phyloP scores from a whole-genome alignment of 768 basidiomycete species.

The Leucocoprinus birnbaumii region DNA sequence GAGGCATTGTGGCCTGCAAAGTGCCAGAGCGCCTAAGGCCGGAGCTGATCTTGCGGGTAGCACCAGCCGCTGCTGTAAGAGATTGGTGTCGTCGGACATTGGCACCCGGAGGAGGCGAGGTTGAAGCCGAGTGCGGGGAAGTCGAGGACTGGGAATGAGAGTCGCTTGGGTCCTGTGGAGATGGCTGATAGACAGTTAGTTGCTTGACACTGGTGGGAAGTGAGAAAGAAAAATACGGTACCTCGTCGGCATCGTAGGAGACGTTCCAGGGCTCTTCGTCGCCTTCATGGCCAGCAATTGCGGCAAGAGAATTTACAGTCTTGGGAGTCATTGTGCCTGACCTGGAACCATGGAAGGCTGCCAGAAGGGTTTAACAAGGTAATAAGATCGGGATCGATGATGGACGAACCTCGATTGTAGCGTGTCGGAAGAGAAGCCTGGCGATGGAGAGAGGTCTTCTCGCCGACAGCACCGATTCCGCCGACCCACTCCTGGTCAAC shows the following conservation, averaged over 20 bases:
- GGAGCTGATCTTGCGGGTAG: constrained; percentile 42
- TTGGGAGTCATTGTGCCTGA: constrained; percentile 66
- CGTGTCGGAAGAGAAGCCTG: constrained; percentile 80
- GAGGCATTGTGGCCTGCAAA: constrained; percentile 49
- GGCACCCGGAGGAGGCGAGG: constrained; percentile 70
- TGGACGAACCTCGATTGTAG: constrained; percentile 64
- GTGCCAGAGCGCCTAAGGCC: constrained; percentile 78
- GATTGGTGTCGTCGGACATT: constrained; percentile 80
- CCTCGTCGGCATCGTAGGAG: constrained; percentile 63
- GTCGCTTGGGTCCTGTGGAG: constrained; percentile 25
- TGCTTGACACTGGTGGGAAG: constrained; percentile 12
- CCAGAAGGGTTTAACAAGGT: constrained; percentile 13
- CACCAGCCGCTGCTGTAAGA: constrained; percentile 59
- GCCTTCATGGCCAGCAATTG: constrained; percentile 83
- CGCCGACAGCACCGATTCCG: constrained; percentile 79
- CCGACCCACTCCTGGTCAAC: constrained; percentile 83
- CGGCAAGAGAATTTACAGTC: constrained; percentile 77
- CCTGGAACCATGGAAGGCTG: constrained; percentile 37
- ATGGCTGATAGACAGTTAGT: constrained; percentile 34
- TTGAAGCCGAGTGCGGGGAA: constrained; percentile 55
- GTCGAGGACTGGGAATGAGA: constrained; percentile 49
- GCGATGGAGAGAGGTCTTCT: constrained; percentile 75
- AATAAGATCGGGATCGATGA: constrained; percentile 19
- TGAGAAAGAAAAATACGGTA: constrained; percentile 24
- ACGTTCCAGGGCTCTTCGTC: constrained; percentile 88